Evolutionary conservation across 176 grass and related monocot genomes (phyloP).

Genomic region (Ensete ventricosum): DNA sequence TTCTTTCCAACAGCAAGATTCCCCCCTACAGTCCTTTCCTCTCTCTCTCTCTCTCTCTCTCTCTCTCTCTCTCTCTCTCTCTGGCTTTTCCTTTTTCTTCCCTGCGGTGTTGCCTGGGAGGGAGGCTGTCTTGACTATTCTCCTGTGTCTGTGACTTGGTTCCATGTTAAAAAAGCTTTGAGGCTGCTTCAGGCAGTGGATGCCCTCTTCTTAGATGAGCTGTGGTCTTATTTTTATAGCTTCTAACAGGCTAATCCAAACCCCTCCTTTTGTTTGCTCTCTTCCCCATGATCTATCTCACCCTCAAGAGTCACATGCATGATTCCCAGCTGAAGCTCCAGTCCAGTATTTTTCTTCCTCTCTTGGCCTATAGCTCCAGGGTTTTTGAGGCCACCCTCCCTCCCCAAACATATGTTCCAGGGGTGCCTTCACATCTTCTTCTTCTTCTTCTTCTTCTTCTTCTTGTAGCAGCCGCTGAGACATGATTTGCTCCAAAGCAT

Average conservation of each 20-base stretch:
- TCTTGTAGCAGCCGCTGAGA: background rate
- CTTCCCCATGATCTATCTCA: conserved; percentile 3
- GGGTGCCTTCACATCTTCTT: background rate
- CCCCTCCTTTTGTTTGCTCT: background rate
- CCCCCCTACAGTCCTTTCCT: background rate
- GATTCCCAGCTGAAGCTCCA: background rate
- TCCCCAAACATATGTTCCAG: background rate
- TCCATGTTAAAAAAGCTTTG: conserved; percentile 4
- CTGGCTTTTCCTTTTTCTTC: background rate
- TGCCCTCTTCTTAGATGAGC: conserved; percentile 6
- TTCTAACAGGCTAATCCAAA: background rate
- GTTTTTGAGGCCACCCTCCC: no score
- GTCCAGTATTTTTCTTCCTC: background rate
- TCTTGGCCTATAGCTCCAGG: no score
- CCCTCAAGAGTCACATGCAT: background rate
- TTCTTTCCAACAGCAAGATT: background rate
- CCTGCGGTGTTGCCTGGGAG: background rate
- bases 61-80: background rate
- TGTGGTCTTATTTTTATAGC: background rate
- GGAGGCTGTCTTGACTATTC: background rate
- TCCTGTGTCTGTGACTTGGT: background rate
- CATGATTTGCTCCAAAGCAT: conserved; percentile 9
- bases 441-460: no score
- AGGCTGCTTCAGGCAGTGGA: background rate
- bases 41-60: no score